Evolutionary conservation across 2,329 filamentous ascomycete genomes (phyloP).

Genomic region (Hypoxylon sp.): DNA sequence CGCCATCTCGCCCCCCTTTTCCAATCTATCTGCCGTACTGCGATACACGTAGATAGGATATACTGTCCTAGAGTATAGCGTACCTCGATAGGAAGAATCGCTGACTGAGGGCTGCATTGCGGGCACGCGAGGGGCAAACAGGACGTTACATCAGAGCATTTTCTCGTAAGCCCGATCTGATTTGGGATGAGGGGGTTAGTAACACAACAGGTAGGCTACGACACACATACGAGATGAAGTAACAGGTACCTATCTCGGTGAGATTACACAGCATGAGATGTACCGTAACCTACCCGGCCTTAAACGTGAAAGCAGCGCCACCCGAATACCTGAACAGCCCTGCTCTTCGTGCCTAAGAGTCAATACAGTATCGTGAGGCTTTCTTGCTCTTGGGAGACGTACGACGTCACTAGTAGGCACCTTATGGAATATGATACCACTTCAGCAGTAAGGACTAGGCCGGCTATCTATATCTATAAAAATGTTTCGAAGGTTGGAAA

Average conservation of each 20-base stretch:
- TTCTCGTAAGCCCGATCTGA: conserved; percentile 21
- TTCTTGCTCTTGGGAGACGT: conserved; percentile 4
- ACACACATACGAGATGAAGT: conserved; percentile 13
- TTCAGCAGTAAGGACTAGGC: neutral
- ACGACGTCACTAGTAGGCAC: conserved; percentile 2
- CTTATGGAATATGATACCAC: neutral
- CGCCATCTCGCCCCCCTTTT: conserved; percentile 5
- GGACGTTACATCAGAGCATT: neutral
- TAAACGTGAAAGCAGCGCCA: conserved; percentile 30
- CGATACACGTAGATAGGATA: conserved; percentile 2
- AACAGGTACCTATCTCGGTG: neutral
- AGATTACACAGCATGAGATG: conserved; percentile 31
- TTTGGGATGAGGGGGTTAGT: conserved; percentile 27
- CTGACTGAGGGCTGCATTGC: conserved; percentile 1
- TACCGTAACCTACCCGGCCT: neutral
- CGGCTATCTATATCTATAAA: conserved; percentile 1
- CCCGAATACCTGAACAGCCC: conserved; percentile 6
- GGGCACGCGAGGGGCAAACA: conserved; percentile 2
- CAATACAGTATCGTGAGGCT: neutral
- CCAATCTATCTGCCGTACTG: neutral
- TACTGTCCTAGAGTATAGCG: neutral
- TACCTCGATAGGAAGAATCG: neutral
- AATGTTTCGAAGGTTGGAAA: conserved; percentile 10
- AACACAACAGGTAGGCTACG: conserved; percentile 20
- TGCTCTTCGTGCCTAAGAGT: conserved; percentile 19